Conservation (phyloP, 2,329 filamentous ascomycete species). For the Dothiorella sarmentorum region DNA sequence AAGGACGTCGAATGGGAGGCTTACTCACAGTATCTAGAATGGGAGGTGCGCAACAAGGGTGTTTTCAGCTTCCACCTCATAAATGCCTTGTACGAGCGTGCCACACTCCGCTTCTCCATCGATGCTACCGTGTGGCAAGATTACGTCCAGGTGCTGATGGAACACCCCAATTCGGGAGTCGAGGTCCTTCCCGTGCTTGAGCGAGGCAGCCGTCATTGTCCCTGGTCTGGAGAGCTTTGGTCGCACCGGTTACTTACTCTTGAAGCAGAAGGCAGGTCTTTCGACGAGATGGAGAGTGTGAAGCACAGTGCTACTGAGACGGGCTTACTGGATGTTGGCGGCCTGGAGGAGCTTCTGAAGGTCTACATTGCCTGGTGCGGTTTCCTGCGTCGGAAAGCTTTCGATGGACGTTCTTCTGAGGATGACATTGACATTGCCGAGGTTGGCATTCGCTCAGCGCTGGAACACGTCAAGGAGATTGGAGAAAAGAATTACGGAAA, state of each 20-base stretch:
- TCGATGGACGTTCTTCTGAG: constrained; percentile 69
- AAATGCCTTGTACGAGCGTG: constrained; percentile 71
- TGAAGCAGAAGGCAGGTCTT: constrained; percentile 72
- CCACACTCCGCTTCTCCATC: constrained; percentile 68
- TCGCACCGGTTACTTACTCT: constrained; percentile 81
- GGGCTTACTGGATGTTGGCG: constrained; percentile 77
- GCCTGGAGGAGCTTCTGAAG: constrained; percentile 83
- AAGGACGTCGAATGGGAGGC: constrained; percentile 53
- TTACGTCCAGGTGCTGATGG: constrained; percentile 69
- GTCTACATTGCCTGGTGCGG: constrained; percentile 95
- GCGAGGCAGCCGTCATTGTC: constrained; percentile 83
- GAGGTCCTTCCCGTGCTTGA: constrained; percentile 68
- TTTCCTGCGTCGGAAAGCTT: constrained; percentile 82
- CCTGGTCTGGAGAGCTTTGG: constrained; percentile 90
- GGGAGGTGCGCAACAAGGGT: constrained; percentile 67
- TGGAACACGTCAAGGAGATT: constrained; percentile 77
- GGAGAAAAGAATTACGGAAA: constrained; percentile 74
- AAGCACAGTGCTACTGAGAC: constrained; percentile 91
- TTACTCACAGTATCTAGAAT: constrained; percentile 71
- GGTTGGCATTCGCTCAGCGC: constrained; percentile 77
- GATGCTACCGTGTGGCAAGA: constrained; percentile 80
- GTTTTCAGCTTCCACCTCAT: constrained; percentile 52
- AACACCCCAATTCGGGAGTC: constrained; percentile 48
- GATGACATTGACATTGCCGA: constrained; percentile 81
- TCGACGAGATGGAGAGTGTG: constrained; percentile 78